Base-by-base conservation (phyloP, 225 moss, liverwort and hornwort species). In the Thuidium tamariscinum region DNA sequence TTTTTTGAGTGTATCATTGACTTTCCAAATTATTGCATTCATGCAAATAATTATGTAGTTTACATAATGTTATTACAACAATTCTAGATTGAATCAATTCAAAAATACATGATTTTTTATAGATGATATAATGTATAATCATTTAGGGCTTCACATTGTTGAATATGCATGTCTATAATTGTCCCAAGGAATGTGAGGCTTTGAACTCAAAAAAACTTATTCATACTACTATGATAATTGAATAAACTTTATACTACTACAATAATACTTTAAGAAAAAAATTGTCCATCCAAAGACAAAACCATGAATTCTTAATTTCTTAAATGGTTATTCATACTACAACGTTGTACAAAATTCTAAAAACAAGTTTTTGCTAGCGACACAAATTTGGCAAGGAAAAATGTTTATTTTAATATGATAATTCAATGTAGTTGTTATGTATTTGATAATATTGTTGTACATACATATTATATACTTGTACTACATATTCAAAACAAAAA, bases 31-130 rank as follows among this genome's bases (percentile, higher is more conserved):
- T 46, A 46, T 72, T 18, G 18, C 2, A 2, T n/a, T n/a, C n/a
- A n/a, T 37, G 20, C 2, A 21, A 3, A 0, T 12, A 22, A 37
- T 22, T 67, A 37, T 68, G 9, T 0, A 0, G 0, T 37, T 72
- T 7, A 30, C 4, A 48, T 30, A 30, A 30, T 7, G 16, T 30
- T 44, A 30, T 30, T 46, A 46, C 4, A 73, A 4, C 4, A 46
- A n/a, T 18, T 41, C 46, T 29, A 71, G 7, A 44, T 48, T 16
- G 18, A 46, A 46, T 44, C 10, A 27, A 29, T 29, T 10, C 0
- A 44, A 44, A 71, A 71, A 4, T 16, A 4, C 25, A 69, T 42
- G 42, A 70, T 26, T 70, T 26, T 70, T 42, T 70, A 42, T 3
- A 42, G 5, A 41, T 25, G 3, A 69, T 6, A 25, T 23, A 13